A percentile compares a stretch with the other conserved stretches of the same genome.
These are phyloP conservation scores for Saussurea involucrata DNA, from an alignment of 129 eudicot genomes.

Conservation along the genomic window DNA sequence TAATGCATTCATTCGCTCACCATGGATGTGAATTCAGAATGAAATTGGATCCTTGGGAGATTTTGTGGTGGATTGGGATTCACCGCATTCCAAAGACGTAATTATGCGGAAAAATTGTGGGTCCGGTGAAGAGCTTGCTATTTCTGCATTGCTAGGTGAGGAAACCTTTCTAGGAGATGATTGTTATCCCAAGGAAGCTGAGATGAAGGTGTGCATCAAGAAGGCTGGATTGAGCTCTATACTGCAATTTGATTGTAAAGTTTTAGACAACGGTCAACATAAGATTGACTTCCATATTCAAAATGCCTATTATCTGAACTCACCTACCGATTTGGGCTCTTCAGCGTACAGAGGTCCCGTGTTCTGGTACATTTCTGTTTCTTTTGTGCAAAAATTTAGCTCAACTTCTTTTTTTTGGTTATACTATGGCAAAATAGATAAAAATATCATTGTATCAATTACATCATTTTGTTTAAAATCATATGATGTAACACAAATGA, in stretches of 20 bases:
- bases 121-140: constrained; percentile 84
- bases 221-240: constrained; percentile 71
- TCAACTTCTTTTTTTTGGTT: not conserved
- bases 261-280: constrained; percentile 34
- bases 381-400: not conserved
- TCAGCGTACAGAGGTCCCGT: constrained; percentile 58
- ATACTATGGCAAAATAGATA: not conserved
- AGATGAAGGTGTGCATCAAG: constrained; percentile 72
- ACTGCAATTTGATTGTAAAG: constrained; percentile 77
- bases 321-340: constrained; percentile 39
- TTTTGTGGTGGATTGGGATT: constrained; percentile 67
- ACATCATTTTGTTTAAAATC: not conserved
- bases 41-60: constrained; percentile 58
- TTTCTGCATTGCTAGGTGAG: constrained; percentile 74
- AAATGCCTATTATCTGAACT: constrained; percentile 46
- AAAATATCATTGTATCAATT: not conserved
- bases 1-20: not conserved
- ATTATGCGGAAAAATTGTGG: constrained; percentile 56
- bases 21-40: constrained; percentile 37
- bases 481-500: not conserved
- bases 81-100: constrained; percentile 56
- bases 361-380: constrained; percentile 52
- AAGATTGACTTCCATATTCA: constrained; percentile 46
- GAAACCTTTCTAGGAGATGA: constrained; percentile 40
- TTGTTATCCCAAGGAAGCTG: constrained; percentile 47